Evolutionary conservation across 2,329 filamentous ascomycete genomes (phyloP), one percentile per base, ranked within the genome.

Genomic region (Alternaria solani): DNA sequence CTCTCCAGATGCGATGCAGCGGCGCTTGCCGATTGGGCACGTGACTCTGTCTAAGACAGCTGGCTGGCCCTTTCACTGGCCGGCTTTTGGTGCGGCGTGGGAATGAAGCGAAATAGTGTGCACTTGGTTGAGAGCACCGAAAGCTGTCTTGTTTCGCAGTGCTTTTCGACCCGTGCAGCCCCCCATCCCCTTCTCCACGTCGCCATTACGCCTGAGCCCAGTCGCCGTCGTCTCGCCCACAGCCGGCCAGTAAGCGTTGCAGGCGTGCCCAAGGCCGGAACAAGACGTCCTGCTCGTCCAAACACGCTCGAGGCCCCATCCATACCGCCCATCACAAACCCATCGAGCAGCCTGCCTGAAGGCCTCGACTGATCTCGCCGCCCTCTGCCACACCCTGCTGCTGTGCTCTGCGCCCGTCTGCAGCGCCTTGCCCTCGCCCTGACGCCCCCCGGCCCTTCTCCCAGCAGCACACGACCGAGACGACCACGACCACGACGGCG

Each of bases 401-500:
- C 55, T 47, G 53, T 59, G 55, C 64, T 52, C 52, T 55, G 52
- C 60, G 47, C 54, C 49, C 16, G 43, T 55, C 60, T 62, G 64
- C 64, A 57, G 61, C 56, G 64, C 67, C 59, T 55, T 64, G 66
- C 64, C 64, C 58, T 63, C 60, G 59, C 59, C 64, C 68, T 67
- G 68, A 64, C 72, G 69, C 72, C 70, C 74, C 74, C 71, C 75
- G 63, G 69, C 59, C 70, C 65, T 65, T 60, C 62, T 70, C 67
- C 72, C 60, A 70, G 67, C 73, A 73, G 74, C 75, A 76, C 75
- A 75, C 75, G 75, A 75, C 74, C 59, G 65, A 59, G 65, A 59
- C 20, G 20, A 23, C 20, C 20, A 23, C 20, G 4, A 23, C n/a
- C n/a, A n/a, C 65, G 28, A 46, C 59, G 36, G 55, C 61, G 60